Base-by-base conservation (phyloP, 2,329 filamentous ascomycete genomes). In the Apiospora arundinis region DNA sequence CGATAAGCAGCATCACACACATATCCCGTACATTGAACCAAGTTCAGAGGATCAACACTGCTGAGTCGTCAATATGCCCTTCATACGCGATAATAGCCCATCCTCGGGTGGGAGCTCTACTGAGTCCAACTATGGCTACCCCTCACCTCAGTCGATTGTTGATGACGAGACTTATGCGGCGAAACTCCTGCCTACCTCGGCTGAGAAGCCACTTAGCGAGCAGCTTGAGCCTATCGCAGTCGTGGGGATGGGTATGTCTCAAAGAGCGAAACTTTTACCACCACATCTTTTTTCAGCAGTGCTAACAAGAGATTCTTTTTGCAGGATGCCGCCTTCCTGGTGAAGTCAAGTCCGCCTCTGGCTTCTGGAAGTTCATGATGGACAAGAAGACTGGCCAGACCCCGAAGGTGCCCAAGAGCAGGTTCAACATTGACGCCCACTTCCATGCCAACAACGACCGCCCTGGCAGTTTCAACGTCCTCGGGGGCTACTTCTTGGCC, bases 401-500 rank as follows among this genome's bases (percentile, higher is more conserved):
- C n/a, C 70, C 71, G 4, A 74, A 74, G 46, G 74, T 75, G 6
- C 75, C 75, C 8, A 23, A 45, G 16, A 69, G 72, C 12, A 71
- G 74, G 6, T 76, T 74, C 69, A 74, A 76, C 28, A 75, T 74
- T 2, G 71, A 76, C 25, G 74, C 72, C 18, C 71, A 74, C 28
- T 74, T 73, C 25, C 74, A 76, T 48, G 68, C 69, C n/a, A 70
- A 75, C 40, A 48, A 70, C 18, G 63, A 70, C 12, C 73, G 74
- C 4, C 74, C 74, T 0, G 74, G 74, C 2, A 72, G 71, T 6
- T 77, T 76, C 52, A 74, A 73, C 40, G 73, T 75, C 4, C 65
- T 67, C 5, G 76, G 76, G 23, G 76, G 77, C 16, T 78, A 77
- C 67, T 78, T 78, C 37, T 68, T 78, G 69, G 69, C 77, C n/a